Base-by-base conservation (phyloP, 1,139 yeast genomes). In the Suhomyces taliae region DNA sequence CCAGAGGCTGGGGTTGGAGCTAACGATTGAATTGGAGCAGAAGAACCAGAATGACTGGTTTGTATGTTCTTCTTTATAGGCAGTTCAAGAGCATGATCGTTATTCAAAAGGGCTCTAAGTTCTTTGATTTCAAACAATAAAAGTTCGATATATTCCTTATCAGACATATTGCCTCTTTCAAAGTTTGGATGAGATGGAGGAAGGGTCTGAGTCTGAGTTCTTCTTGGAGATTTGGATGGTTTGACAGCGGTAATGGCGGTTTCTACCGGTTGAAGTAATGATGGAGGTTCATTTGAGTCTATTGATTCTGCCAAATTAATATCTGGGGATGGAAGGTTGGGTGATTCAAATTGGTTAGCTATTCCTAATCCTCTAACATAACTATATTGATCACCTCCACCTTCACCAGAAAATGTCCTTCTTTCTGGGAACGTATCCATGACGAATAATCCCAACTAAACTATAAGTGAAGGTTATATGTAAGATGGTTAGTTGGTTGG, bases 131-230 rank as follows among this genome's bases (percentile, higher is more conserved):
- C 79, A 50, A 69, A 70, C 34, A 68, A 44, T 37, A 74, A 58
- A 44, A 60, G 66, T 47, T 70, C 76, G 40, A 72, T 71, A 51
- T 54, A 72, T 44, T 72, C 70, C 9, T 51, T 51, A 50, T 67
- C 74, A 2, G 69, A 49, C 19, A 72, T 52, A 5, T 47, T 44
- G 8, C 66, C 56, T 37, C 77, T 55, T 53, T 73, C 74, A 50
- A 73, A 72, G 15, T 53, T 52, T 1, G 74, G 69, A 50, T 72
- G 65, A 9, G 76, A 72, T 5, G 77, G 77, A 7, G 74, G 50
- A 12, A 49, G 10, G n/a, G 34, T 15, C 36, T 43, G 50, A 24
- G 43, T 44, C 12, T 36, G 11, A 11, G 45, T 37, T 10, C 27
- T 19, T 11, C 49, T 36, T 4, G 36, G 36, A 8, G 36, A 29